Evolutionary conservation across 352 stramenopile genomes (phyloP), one percentile per base, ranked within the genome.

Genomic region (Phytophthora boehmeriae): DNA sequence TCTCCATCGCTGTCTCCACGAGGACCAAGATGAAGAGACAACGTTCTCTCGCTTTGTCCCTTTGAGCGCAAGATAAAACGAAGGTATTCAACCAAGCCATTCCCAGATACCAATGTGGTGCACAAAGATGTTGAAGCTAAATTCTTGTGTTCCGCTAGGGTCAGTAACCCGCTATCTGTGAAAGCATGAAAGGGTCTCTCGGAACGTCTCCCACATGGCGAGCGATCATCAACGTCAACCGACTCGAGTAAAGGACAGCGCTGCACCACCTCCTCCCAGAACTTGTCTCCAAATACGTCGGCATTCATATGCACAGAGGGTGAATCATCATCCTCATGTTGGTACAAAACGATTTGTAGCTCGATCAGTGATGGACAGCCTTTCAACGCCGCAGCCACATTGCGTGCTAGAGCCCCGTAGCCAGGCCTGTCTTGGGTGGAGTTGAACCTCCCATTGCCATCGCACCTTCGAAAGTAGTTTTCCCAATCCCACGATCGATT

Each of bases 401-500:
- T 70, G 14, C 30, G 75, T 25, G 75, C 75, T 8, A 59, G 34
- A 16, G 54, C 39, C 0, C 74, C 76, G 2, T 73, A 75, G 13
- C 51, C 55, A 43, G 55, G 43, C 19, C 59, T 65, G 19, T 47
- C 59, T 22, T 6, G 6, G n/a, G 28, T 38, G 14, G 5, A 38
- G 13, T 23, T 60, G 16, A 22, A 17, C 16, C 39, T 14, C 6
- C 22, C 43, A 11, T 14, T 9, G 5, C 10, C 34, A n/a, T 4
- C 43, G n/a, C 41, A 52, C 45, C 1, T 42, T 45, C 32, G 28
- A 46, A 83, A 81, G 50, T 85, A 83, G 14, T 48, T 34, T 5
- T 28, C 10, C 55, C 62, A 83, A 46, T 75, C 47, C 77, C 73
- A 85, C 27, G 68, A 59, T 64, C 81, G 54, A 47, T 75, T 84